phyloP scores from a whole-genome alignment of 345 rosid genomes.

The Salix arbutifolia region DNA sequence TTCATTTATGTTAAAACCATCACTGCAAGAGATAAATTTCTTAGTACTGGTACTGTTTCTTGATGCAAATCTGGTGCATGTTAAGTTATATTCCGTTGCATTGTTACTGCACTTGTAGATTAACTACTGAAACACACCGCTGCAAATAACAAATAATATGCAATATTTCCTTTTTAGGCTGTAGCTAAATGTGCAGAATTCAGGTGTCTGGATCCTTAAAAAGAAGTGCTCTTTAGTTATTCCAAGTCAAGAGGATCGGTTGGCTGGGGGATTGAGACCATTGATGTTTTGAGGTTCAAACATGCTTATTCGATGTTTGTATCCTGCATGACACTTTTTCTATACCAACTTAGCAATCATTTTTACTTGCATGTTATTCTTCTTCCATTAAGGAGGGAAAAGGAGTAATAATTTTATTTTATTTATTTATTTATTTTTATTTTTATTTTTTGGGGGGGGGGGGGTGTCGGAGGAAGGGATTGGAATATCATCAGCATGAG shows the following conservation, averaged over 20 bases:
- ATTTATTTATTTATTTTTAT: too few species aligned
- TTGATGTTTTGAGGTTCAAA: neutral
- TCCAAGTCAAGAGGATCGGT: neutral
- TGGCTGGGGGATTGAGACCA: neutral
- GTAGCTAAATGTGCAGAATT: too few species aligned
- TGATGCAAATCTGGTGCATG: too few species aligned
- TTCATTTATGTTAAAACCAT: neutral
- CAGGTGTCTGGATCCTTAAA: neutral
- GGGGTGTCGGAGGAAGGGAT: neutral
- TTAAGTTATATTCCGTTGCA: neutral
- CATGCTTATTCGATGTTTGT: too few species aligned
- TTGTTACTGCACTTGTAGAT: neutral
- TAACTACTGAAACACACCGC: neutral
- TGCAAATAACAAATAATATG: too few species aligned
- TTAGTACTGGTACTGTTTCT: neutral
- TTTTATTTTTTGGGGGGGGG: neutral
- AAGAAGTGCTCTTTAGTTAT: neutral
- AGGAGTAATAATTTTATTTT: too few species aligned
- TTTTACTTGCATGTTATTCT: neutral
- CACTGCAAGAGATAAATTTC: neutral
- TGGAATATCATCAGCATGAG: neutral
- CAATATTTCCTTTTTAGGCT: neutral
- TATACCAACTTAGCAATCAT: too few species aligned
- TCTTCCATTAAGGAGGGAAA: too few species aligned
- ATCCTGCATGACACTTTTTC: too few species aligned